phyloP scores from a whole-genome alignment of 2,329 filamentous ascomycete genomes.

The Phoma sp. region DNA sequence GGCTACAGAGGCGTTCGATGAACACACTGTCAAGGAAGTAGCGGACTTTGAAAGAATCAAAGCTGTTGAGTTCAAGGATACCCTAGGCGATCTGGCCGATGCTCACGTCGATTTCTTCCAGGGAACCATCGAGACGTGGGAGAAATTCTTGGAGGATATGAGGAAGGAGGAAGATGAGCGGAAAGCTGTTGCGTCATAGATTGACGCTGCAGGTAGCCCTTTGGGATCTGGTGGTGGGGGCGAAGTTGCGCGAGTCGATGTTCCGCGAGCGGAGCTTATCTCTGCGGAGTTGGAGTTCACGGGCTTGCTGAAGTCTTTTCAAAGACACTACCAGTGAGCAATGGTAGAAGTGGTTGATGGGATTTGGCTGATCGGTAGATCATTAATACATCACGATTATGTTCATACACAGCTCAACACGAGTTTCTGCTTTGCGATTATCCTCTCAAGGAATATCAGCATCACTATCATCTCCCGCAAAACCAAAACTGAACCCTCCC shows the following conservation, averaged over 20 bases:
- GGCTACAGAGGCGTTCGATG: conserved; percentile 91
- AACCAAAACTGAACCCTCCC: conserved; percentile 67
- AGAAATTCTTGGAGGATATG: conserved; percentile 87
- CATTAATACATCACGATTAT: conserved; percentile 12
- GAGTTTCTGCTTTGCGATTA: no score
- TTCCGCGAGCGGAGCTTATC: background rate
- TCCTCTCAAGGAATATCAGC: conserved; percentile 42
- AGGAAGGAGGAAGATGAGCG: conserved; percentile 66
- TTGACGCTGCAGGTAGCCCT: background rate
- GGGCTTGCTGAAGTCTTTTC: background rate
- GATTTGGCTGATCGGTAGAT: background rate
- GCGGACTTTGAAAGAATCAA: conserved; percentile 97
- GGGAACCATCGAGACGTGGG: conserved; percentile 82
- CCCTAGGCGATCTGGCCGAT: conserved; percentile 82
- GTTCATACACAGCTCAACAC: background rate
- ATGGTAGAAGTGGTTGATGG: background rate
- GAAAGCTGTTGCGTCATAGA: conserved; percentile 35
- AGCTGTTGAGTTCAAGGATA: conserved; percentile 86
- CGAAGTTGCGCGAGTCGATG: background rate
- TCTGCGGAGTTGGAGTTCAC: background rate
- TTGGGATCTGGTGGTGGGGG: background rate
- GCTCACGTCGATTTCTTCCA: conserved; percentile 88
- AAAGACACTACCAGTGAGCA: conserved; percentile 1
- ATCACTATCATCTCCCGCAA: conserved; percentile 63
- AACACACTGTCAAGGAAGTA: conserved; percentile 93